phyloP scores from a whole-genome alignment of 1,284 basidiomycete species.

The Crucibulum cyathiforme region DNA sequence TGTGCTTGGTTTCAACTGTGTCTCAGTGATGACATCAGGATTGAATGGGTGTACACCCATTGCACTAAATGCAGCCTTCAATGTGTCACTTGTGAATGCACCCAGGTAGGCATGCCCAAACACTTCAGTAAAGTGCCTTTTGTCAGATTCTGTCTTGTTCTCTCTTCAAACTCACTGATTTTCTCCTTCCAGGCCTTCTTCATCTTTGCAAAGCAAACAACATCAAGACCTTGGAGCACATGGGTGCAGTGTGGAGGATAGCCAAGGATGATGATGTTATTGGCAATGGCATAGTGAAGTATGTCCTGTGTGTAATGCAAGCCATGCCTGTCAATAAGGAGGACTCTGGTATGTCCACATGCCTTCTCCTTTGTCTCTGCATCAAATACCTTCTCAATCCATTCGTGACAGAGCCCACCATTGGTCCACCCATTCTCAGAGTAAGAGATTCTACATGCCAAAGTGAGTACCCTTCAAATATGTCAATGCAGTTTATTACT shows the following conservation, averaged over 20 bases:
- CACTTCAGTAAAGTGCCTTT: constrained; percentile 18
- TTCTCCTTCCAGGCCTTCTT: constrained; percentile 14
- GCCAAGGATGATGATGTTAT: constrained; percentile 41
- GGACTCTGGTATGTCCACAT: constrained; percentile 23
- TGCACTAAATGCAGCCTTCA: background rate
- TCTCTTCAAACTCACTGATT: constrained; percentile 16
- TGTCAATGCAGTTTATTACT: constrained; percentile 4
- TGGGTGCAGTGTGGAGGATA: constrained; percentile 50
- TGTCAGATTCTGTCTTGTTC: constrained; percentile 9
- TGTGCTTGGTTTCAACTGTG: no score
- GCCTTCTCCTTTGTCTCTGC: constrained; percentile 38
- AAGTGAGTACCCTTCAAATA: background rate
- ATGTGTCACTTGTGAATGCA: background rate
- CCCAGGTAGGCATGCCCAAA: background rate
- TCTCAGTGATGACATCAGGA: background rate
- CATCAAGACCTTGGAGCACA: constrained; percentile 41
- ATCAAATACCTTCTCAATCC: constrained; percentile 43
- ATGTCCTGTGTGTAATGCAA: constrained; percentile 43
- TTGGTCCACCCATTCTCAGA: constrained; percentile 37
- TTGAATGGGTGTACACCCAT: background rate
- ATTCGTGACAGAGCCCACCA: constrained; percentile 30
- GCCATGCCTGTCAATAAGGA: constrained; percentile 46
- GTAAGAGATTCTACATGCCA: constrained; percentile 13
- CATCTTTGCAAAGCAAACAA: constrained; percentile 42
- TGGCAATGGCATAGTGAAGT: constrained; percentile 31